phyloP scores from a whole-genome alignment of 345 rosid genomes.

The Trapa bicornis region DNA sequence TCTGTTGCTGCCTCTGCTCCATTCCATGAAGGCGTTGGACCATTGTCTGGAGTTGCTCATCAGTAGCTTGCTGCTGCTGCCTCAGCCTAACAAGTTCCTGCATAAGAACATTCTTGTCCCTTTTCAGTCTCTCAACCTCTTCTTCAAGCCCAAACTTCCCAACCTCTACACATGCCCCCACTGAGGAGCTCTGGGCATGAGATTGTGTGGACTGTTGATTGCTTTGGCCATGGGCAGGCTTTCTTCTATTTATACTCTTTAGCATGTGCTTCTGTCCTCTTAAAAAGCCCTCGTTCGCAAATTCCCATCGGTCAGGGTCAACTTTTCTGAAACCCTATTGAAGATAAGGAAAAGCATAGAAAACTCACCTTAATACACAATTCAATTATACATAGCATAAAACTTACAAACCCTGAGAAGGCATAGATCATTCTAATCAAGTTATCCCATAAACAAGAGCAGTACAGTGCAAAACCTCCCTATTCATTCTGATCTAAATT shows the following conservation, averaged over 20 bases:
- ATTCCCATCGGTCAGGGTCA: slow-evolving; percentile 98
- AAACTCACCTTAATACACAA: not conserved
- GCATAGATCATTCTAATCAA: too few relatives aligned
- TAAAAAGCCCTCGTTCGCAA: slow-evolving; percentile 30
- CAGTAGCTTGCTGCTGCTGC: slow-evolving; percentile 93
- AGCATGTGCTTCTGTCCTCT: slow-evolving; percentile 78
- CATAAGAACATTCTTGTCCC: slow-evolving; percentile 86
- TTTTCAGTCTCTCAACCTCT: slow-evolving; percentile 38
- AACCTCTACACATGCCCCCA: slow-evolving; percentile 93
- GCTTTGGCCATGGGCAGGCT: slow-evolving; percentile 64
- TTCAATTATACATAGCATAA: too few relatives aligned
- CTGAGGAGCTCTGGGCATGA: slow-evolving; percentile 57
- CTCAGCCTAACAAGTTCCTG: slow-evolving; percentile 92
- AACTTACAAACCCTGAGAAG: too few relatives aligned
- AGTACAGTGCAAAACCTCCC: too few relatives aligned
- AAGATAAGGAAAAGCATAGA: slow-evolving; percentile 7
- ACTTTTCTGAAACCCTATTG: slow-evolving; percentile 91
- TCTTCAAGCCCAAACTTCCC: slow-evolving; percentile 97
- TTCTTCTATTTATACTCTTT: slow-evolving; percentile 62
- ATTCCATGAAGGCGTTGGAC: slow-evolving; percentile 90
- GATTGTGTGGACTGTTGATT: slow-evolving; percentile 55
- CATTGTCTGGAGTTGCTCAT: slow-evolving; percentile 73
- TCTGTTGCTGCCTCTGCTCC: slow-evolving; percentile 78
- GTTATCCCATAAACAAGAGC: too few relatives aligned
- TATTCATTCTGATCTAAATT: too few relatives aligned